Base-by-base conservation (phyloP, 2,329 filamentous ascomycete species). In the Teratosphaeria pseudoeucalypti region DNA sequence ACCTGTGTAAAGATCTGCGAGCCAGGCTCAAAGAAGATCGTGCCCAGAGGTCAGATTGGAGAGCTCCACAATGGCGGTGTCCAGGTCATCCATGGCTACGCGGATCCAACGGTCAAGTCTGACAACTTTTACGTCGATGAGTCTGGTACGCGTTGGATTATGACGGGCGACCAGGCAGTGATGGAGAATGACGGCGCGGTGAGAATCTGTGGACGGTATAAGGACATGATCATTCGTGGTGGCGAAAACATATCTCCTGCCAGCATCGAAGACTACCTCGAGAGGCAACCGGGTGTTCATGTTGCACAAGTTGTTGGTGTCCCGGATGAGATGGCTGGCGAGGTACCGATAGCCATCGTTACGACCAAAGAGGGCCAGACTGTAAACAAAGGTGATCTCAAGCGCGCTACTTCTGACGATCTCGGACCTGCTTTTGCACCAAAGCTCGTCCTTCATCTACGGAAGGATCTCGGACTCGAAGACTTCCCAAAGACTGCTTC, bases 241-340 rank as follows among this genome's bases (percentile, higher is more conserved):
- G 87, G 87, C 55, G 86, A 89, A 72, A 90, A 90, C 72, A 81
- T 82, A 56, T 88, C 70, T 5, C 71, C 71, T 4, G 66, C 66
- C 26, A 68, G 64, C 54, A 72, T 73, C 49, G 71, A 73, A 73
- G 64, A 67, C 57, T 64, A 69, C 2, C 69, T 80, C 12, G 66
- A 70, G 1, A 71, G 73, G 39, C 63, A 74, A n/a, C 61, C 67
- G 0, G 74, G 70, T 3, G 62, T 70, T 1, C 59, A 75, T 65
- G 72, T 65, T 26, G 69, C 67, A 0, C 73, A 78, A 58, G 75
- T 81, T 1, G 71, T 81, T 12, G 78, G 77, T 9, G 67, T 76
- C 1, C 70, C 73, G 2, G 77, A 81, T 62, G 70, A 75, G 12
- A 65, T 78, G 58, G 77, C 78, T 29, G 78, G 78, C 3, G 78